Evolutionary conservation across 1,284 basidiomycete genomes (phyloP).

Genomic region (Pisolithus thermaeus): DNA sequence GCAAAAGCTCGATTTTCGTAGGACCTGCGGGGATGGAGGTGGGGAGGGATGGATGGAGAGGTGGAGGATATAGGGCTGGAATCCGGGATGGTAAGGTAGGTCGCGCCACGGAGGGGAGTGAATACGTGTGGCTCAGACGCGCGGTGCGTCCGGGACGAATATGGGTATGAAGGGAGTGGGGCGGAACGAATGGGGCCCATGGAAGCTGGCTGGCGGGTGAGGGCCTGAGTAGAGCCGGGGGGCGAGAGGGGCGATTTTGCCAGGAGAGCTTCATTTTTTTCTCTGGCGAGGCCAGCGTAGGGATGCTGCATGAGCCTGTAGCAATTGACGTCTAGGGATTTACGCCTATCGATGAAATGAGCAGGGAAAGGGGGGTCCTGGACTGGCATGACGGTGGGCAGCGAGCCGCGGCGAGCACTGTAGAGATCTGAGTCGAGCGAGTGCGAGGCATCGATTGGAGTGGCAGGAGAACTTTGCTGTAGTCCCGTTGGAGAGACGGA

Average conservation of each 20-base stretch:
- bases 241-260: slow-evolving; percentile 31
- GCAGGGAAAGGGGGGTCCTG: slow-evolving; percentile 13
- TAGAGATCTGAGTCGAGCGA: slow-evolving; percentile 20
- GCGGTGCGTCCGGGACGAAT: slow-evolving; percentile 34
- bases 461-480: slow-evolving; percentile 36
- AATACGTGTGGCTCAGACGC: slow-evolving; percentile 36
- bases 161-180: slow-evolving; percentile 17
- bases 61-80: slow-evolving; percentile 8
- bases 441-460: slow-evolving; percentile 23
- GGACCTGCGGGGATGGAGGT: slow-evolving; percentile 17
- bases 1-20: slow-evolving; percentile 48
- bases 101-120: slow-evolving; percentile 26
- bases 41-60: neutral
- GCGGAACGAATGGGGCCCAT: slow-evolving; percentile 17
- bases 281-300: slow-evolving; percentile 52
- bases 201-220: slow-evolving; percentile 17
- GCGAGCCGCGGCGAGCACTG: slow-evolving; percentile 39
- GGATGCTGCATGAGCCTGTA: slow-evolving; percentile 58
- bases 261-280: slow-evolving; percentile 45
- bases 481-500: slow-evolving; percentile 16
- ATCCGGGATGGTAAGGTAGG: slow-evolving; percentile 24
- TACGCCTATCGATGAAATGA: slow-evolving; percentile 38
- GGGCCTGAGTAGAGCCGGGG: slow-evolving; percentile 23
- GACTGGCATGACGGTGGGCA: slow-evolving; percentile 42
- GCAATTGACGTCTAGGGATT: slow-evolving; percentile 56